Base-by-base conservation (phyloP, 2,329 filamentous ascomycete genomes). In the Neophaeococcomyces aloes region DNA sequence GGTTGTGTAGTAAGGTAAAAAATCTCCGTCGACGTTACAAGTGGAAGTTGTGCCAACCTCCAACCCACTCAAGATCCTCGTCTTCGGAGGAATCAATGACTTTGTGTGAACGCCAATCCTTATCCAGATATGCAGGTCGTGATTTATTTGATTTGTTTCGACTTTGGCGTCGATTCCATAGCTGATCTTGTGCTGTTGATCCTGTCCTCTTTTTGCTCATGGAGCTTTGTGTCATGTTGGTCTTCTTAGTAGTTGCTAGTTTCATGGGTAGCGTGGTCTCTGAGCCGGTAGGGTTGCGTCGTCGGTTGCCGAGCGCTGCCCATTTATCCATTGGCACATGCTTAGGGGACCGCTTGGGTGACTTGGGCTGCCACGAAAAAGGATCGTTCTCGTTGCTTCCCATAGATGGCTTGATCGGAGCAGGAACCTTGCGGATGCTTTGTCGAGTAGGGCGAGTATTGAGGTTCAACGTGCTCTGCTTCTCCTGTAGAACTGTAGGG, bases 51-150 rank as follows among this genome's bases (percentile, higher is more conserved):
- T 84, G 79, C 79, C 85, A 93, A 68, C 84, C 86, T 72, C 87
- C 87, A 79, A 94, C 86, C 81, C 89, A 94, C 78, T 94, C 87
- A 71, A 88, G 83, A 60, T 80, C 81, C 63, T 85, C 56, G 35
- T 58, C 57, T 33, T 58, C 54, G 31, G 51, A 48, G 45, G 59
- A 64, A 55, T 55, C 57, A 48, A 53, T 55, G 32, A 49, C 55
- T 54, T 48, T 48, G 52, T 57, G 53, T 56, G 59, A 48, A 42
- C 72, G 76, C 63, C 72, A 68, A 48, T 67, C 65, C 48, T 64
- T 65, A 48, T 63, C 58, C 49, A 68, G 56, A 50, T 66, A 64
- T 13, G 61, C 56, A 36, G 63, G 62, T 29, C 63, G 54, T 38
- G 45, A 46, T 43, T 51, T 63, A 23, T 63, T 53, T 29, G 47